A percentile compares a stretch with the other conserved stretches of the same genome.
These are phyloP conservation scores for Candida stauntonica DNA, from an alignment of 805 yeast genomes.

Conservation along the genomic window DNA sequence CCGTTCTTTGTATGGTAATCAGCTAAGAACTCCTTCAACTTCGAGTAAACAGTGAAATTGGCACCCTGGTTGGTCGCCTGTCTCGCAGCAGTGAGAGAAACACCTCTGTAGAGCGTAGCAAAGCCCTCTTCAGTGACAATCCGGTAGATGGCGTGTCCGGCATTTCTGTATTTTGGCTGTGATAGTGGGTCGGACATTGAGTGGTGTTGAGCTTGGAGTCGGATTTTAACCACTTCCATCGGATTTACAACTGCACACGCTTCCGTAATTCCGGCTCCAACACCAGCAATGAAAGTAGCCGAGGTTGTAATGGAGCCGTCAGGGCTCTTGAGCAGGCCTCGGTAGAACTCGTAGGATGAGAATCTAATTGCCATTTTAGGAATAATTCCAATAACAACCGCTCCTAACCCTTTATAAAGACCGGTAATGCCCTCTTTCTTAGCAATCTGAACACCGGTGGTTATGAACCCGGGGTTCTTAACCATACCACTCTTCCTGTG, in stretches of 20 bases:
- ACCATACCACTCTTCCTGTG: conserved; percentile 60
- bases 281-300: conserved; percentile 85
- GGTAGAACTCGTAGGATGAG: conserved; percentile 87
- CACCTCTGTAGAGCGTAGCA: conserved; percentile 88
- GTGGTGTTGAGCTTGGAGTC: conserved; percentile 93
- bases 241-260: conserved; percentile 94
- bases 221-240: conserved; percentile 94
- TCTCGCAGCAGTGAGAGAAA: conserved; percentile 91
- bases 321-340: conserved; percentile 58
- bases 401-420: conserved; percentile 92
- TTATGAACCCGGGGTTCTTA: conserved; percentile 81
- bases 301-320: conserved; percentile 68
- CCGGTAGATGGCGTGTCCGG: conserved; percentile 83
- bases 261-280: conserved; percentile 95
- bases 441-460: conserved; percentile 76
- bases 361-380: conserved; percentile 98
- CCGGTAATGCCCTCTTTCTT: conserved; percentile 80
- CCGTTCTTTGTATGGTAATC: conserved; percentile 47
- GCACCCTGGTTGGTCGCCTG: conserved; percentile 99
- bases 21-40: conserved; percentile 67
- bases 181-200: conserved; percentile 77
- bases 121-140: conserved; percentile 90
- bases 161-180: conserved; percentile 84
- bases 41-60: conserved; percentile 91
- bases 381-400: conserved; percentile 94